These are phyloP conservation scores for Orbilia oligospora DNA, from an alignment of 2,329 filamentous ascomycete genomes.

Conservation along the genomic window DNA sequence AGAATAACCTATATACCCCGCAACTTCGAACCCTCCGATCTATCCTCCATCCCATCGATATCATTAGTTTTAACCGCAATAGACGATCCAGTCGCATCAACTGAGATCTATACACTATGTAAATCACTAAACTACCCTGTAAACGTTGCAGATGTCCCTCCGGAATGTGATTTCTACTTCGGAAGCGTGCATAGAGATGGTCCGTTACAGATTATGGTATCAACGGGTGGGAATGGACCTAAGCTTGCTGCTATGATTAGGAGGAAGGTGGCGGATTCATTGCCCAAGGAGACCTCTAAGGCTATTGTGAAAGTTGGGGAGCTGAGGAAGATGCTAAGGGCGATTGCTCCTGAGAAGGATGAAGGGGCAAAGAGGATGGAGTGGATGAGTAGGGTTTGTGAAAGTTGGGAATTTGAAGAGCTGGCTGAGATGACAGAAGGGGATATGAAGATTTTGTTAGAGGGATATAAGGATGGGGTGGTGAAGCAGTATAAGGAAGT, in stretches of 20 bases:
- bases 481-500: conserved; percentile 60
- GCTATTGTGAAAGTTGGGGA: conserved; percentile 88
- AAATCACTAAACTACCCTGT: conserved; percentile 86
- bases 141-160: conserved; percentile 96
- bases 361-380: conserved; percentile 90
- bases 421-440: conserved; percentile 84
- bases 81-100: conserved; percentile 92
- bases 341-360: conserved; percentile 78
- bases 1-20: conserved; percentile 87
- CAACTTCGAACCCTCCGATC: conserved; percentile 86
- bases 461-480: conserved; percentile 60
- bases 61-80: conserved; percentile 95
- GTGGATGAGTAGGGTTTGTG: conserved; percentile 95
- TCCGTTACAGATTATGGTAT: conserved; percentile 97
- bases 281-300: conserved; percentile 84
- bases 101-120: conserved; percentile 92
- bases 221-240: conserved; percentile 96
- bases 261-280: conserved; percentile 80
- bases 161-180: conserved; percentile 99
- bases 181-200: conserved; percentile 95
- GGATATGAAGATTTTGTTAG: conserved; percentile 85
- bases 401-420: conserved; percentile 86
- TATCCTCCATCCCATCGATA: conserved; percentile 74
- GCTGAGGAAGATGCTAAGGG: conserved; percentile 82
- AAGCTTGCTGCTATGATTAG: conserved; percentile 89